Evolutionary conservation across 768 basidiomycete genomes (phyloP).

Genomic region (Rhodotorula babjevae): DNA sequence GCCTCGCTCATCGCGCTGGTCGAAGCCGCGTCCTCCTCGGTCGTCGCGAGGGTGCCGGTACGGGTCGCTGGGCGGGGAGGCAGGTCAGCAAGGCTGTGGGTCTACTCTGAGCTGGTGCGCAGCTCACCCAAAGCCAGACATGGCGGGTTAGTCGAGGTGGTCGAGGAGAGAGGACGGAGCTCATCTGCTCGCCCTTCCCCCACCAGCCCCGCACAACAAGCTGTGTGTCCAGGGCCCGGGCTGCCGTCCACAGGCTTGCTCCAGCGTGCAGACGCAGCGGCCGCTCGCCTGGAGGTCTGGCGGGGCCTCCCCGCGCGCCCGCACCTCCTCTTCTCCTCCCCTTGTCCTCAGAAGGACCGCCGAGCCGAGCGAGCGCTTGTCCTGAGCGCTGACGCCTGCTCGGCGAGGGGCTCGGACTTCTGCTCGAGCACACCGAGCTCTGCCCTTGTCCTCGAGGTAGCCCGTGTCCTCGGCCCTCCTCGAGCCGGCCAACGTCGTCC

Average conservation of each 20-base stretch:
- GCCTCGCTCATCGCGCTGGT: neutral
- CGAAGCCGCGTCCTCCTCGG: neutral
- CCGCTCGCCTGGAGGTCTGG: no score
- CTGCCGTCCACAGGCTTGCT: no score
- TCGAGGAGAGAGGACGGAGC: neutral
- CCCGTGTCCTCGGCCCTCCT: neutral
- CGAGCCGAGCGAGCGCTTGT: no score
- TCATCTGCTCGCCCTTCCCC: neutral
- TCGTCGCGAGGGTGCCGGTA: conserved; percentile 13
- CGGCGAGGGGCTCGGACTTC: neutral
- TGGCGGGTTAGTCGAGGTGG: neutral
- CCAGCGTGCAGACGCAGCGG: no score
- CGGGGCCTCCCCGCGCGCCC: no score
- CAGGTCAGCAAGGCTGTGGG: neutral
- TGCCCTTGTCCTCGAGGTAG: neutral
- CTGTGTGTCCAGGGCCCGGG: no score
- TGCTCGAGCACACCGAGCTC: no score
- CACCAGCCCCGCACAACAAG: no score
- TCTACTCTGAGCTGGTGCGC: neutral
- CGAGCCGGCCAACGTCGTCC: neutral
- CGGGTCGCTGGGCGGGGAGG: conserved; percentile 1
- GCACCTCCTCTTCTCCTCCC: no score
- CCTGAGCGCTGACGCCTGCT: neutral
- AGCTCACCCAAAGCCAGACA: conserved; percentile 20
- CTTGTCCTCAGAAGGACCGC: no score